These are phyloP conservation scores for Zopfia rhizophila DNA, from an alignment of 2,329 filamentous ascomycete genomes.

Conservation along the genomic window DNA sequence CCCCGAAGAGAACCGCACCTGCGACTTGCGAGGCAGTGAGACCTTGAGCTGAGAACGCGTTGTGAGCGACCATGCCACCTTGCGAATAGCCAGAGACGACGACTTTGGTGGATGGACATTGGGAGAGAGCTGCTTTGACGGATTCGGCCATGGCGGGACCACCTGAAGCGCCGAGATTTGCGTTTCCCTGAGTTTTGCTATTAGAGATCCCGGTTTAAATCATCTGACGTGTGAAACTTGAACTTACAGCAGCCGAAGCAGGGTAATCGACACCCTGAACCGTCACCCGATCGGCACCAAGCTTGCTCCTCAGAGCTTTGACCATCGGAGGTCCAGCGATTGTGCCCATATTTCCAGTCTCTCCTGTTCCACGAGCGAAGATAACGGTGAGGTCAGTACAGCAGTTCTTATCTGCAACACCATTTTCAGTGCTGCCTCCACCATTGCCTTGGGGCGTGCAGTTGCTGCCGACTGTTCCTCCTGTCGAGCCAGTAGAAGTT, in stretches of 20 bases:
- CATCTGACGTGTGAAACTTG: background rate
- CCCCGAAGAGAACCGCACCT: slow-evolving; percentile 42
- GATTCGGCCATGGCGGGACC: slow-evolving; percentile 38
- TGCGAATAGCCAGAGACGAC: slow-evolving; percentile 47
- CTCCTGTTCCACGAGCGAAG: slow-evolving; percentile 56
- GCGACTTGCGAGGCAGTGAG: slow-evolving; percentile 33
- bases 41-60: slow-evolving; percentile 35
- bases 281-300: slow-evolving; percentile 38
- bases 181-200: slow-evolving; percentile 38
- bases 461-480: slow-evolving; percentile 29
- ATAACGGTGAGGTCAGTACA: slow-evolving; percentile 57
- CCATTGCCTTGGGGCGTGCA: slow-evolving; percentile 33
- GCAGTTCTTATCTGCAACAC: slow-evolving; percentile 49
- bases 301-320: slow-evolving; percentile 36
- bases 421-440: slow-evolving; percentile 50
- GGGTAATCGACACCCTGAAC: slow-evolving; percentile 48
- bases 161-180: slow-evolving; percentile 36
- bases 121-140: slow-evolving; percentile 35
- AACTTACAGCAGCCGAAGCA: slow-evolving; percentile 38
- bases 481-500: slow-evolving; percentile 10
- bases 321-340: slow-evolving; percentile 54
- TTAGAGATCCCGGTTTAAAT: too few species aligned
- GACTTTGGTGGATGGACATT: slow-evolving; percentile 45
- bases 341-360: slow-evolving; percentile 56
- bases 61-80: slow-evolving; percentile 47